Evolutionary conservation across 2,329 filamentous ascomycete species (phyloP), one percentile per base, ranked within the genome.

Genomic region (Fusarium sp.): DNA sequence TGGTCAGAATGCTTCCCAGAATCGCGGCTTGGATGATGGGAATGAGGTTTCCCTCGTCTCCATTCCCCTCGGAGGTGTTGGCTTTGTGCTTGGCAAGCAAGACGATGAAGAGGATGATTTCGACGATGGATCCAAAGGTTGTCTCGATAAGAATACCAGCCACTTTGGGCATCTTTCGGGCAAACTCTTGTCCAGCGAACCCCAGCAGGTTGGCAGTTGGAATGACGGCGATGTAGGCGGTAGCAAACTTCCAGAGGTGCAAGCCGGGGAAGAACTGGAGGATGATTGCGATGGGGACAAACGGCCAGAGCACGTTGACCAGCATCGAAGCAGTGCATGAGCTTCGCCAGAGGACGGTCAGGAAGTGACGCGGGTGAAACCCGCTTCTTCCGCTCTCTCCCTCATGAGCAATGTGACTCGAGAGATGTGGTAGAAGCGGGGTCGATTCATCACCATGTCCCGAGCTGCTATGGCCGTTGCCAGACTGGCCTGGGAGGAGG

Each of bases 11-110:
- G 3, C 86, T 89, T 11, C 88, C 88, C 1, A 91, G 77, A 46
- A 91, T 89, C 4, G 88, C 88, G 49, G 87, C 87, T 69, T 88
- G 83, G 46, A 90, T 89, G 65, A 90, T 86, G 2, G 80, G 79
- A 38, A 88, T 82, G 72, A 72, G 60, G 38, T 77, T 73, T 3
- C 75, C 73, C 33, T 74, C 73, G 6, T 73, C 70, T 3, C 69
- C 70, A 23, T 71, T 72, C 0, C 51, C 65, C 1, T 61, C 38
- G 0, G 53, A 43, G 1, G 53, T 19, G 9, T 62, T 21, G 1
- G 46, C 31, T 3, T 72, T 43, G 25, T 74, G 71, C 43, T 75
- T 74, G 11, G 68, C 71, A 8, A 90, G 78, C 50, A 90, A 71
- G 3, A 89, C 81, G 75, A 89, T 84, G 70, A 90, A 89, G 13